phyloP scores from a whole-genome alignment of 345 rosid genomes.

The Acer yangbiense region DNA sequence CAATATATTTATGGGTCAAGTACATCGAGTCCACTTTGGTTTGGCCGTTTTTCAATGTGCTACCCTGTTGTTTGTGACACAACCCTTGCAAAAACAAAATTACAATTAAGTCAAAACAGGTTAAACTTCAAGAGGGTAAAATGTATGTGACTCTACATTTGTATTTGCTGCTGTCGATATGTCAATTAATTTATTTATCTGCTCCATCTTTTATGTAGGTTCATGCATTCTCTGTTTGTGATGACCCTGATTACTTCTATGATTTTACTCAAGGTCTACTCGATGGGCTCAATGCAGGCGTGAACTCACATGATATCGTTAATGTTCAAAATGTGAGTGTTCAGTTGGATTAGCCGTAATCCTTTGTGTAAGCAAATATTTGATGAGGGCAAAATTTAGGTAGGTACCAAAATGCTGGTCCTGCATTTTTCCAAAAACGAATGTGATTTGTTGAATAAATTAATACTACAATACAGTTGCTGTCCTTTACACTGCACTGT shows the following conservation, averaged over 20 bases:
- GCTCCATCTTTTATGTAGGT: conserved; percentile 49
- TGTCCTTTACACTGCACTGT: background rate
- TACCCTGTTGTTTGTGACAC: background rate
- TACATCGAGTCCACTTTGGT: background rate
- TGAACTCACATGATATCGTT: conserved; percentile 63
- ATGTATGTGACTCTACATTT: background rate
- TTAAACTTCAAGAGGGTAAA: background rate
- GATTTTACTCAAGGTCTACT: conserved; percentile 79
- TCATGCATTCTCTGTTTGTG: conserved; percentile 92
- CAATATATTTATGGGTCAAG: background rate
- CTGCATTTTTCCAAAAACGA: background rate
- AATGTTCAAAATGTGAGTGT: conserved; percentile 70
- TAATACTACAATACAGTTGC: background rate
- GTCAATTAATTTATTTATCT: conserved; percentile 15
- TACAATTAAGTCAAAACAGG: background rate
- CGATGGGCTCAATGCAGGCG: conserved; percentile 82
- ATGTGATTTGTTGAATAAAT: background rate
- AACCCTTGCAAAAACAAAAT: background rate
- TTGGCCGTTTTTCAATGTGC: background rate
- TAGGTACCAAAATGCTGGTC: background rate
- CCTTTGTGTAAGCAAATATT: background rate
- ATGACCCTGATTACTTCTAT: conserved; percentile 89
- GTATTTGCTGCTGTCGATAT: background rate
- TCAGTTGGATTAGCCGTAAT: background rate
- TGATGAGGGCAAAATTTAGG: background rate